Evolutionary conservation across 129 eudicot species (phyloP), one percentile per base, ranked within the genome.

Genomic region (Ambrosia artemisiifolia): DNA sequence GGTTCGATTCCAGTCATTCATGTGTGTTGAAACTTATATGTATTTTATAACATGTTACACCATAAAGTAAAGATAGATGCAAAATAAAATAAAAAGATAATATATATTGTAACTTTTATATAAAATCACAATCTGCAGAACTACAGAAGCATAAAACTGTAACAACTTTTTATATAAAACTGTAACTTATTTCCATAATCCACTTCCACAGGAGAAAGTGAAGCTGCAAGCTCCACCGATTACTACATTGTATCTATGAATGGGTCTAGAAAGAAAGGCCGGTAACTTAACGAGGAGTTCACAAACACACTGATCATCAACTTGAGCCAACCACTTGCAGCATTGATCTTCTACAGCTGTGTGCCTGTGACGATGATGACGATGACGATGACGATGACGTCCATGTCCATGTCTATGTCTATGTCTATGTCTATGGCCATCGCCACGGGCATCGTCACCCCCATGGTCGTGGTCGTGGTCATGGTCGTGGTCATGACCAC

Each of bases 281-380:
- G 98, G 96, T 78, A 93, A 79, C 50, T 40, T 85, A 72, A 85
- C 87, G 34, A 93, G 87, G 56, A 89, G 56, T 16, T 85, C 90
- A 77, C 98, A 93, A 11, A 89, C 96, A 73, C 98, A 93, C 34
- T 78, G 80, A 44, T 72, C 57, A 71, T 87, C 90, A 11, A 93
- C 82, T 75, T 80, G 75, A 13, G 81, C 71, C 80, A 89, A 40
- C 98, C 98, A 93, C 67, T 85, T 81, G 51, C 96, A 93, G 48
- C 98, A 93, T 28, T 93, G 86, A 46, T 64, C 82, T 79, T 80
- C 87, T 7, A 74, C 80, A 0, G 84, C 80, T 2, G 83, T 24
- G 51, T 64, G 76, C 11, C 4, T 46, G 53, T 71, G 86, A 40
- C 49, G 38, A 48, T 71, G 80, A 67, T 74, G 75, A 18, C 17